Base-by-base conservation (phyloP, 352 stramenopile genomes). In the Phytophthora vignae region DNA sequence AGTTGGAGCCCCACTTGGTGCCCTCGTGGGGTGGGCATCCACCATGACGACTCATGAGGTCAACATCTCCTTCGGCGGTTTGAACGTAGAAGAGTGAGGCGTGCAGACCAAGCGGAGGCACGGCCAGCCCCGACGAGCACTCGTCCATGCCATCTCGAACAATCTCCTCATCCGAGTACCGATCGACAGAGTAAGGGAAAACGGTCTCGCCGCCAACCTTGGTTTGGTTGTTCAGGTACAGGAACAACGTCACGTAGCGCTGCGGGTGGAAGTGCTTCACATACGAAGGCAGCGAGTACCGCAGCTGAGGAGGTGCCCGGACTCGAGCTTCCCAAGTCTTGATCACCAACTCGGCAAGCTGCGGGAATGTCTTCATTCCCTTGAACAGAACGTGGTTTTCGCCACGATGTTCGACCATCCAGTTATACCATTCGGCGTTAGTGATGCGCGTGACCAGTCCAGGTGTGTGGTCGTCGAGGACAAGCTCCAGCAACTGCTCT, bases 141-240 rank as follows among this genome's bases (percentile, higher is more conserved):
- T 94, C 85, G 58, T 75, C 74, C 87, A 93, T 94, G 38, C 87
- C 87, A 8, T 62, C 70, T 49, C 84, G 84, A 62, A 90, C 69
- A 62, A 94, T 93, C 3, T 63, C 56, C 42, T 90, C 81, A 57
- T 90, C 82, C 29, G 63, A 84, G 67, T 81, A 90, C 17, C 84
- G 82, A 36, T 93, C 87, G 8, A 88, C 66, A 44, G 85, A 90
- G 74, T 83, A 78, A 11, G 85, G 97, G 74, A 99, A 99, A 14
- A 99, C 92, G 0, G 97, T 99, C 76, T 99, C 91, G 22, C 97
- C 97, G 19, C 97, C 97, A 27, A 92, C 42, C 66, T 98, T 93
- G 59, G 88, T 89, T 52, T 99, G 88, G 72, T 98, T 95, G 76
- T 90, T 98, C 19, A 99, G 81, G 79, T 99, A 99, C 69, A 98